Conservation (phyloP, 2,329 filamentous ascomycete genomes). For the Remersonia thermophila region DNA sequence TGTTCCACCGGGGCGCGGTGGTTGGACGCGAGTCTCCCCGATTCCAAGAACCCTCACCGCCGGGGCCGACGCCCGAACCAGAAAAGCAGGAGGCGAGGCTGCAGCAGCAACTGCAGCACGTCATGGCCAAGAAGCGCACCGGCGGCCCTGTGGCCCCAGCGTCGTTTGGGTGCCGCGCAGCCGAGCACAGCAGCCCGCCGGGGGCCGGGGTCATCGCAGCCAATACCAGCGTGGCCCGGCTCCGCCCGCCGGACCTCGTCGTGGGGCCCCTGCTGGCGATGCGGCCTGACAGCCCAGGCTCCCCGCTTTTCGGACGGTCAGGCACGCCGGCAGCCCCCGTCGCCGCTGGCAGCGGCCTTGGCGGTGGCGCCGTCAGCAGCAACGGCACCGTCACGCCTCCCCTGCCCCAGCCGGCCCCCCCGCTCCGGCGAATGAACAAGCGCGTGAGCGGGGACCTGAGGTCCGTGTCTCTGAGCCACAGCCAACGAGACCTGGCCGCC, state of each 20-base stretch:
- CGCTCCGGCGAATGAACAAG: constrained; percentile 41
- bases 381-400: too few relatives aligned
- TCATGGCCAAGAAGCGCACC: constrained; percentile 14
- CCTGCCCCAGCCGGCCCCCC: constrained; percentile 41
- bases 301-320: constrained; percentile 28
- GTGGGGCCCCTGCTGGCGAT: constrained; percentile 21
- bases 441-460: constrained; percentile 66
- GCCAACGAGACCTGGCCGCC: constrained; percentile 36
- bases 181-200: background rate
- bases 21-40: constrained; percentile 21
- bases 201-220: constrained; percentile 18
- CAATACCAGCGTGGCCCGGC: constrained; percentile 40
- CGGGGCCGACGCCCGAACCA: constrained; percentile 31
- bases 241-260: constrained; percentile 43
- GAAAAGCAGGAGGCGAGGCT: too few relatives aligned
- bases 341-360: too few relatives aligned
- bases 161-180: too few relatives aligned
- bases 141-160: too few relatives aligned
- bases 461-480: constrained; percentile 54
- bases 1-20: background rate
- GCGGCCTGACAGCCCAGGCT: constrained; percentile 53
- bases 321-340: too few relatives aligned
- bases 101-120: too few relatives aligned
- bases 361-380: too few relatives aligned
- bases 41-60: constrained; percentile 27